Conservation (phyloP, 345 rosid genomes). For the Populus pruinosa region DNA sequence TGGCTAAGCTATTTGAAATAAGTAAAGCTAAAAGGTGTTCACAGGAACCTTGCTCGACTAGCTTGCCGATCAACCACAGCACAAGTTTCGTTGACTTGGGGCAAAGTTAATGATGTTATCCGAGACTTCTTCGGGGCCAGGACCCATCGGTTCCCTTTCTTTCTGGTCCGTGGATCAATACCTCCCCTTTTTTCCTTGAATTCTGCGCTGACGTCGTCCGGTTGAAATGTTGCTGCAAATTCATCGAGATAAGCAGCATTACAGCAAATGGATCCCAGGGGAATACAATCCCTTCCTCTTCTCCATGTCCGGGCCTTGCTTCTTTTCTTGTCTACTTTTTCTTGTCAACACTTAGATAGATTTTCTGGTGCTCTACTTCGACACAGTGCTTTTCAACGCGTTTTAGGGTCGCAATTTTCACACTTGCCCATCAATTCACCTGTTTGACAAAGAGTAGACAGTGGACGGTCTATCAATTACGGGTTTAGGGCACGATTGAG, state of each 20-base stretch:
- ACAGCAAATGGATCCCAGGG: background rate
- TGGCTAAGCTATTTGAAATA: background rate
- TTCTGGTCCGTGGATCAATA: background rate
- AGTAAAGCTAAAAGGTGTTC: background rate
- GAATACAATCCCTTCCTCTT: background rate
- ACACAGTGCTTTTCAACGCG: background rate
- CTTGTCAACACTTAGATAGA: background rate
- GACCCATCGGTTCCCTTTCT: background rate
- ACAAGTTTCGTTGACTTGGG: background rate
- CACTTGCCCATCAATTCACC: background rate
- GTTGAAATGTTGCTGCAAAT: background rate
- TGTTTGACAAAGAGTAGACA: background rate
- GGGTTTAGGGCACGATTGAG: background rate
- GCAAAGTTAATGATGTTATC: background rate
- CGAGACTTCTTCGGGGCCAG: background rate
- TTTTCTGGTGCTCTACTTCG: background rate
- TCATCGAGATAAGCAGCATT: background rate
- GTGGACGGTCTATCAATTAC: background rate
- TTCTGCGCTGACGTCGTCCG: too few species aligned
- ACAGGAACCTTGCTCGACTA: background rate
- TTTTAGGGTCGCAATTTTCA: background rate
- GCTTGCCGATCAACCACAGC: background rate
- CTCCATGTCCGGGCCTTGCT: background rate
- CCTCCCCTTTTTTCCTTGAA: background rate
- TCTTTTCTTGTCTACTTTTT: constrained; percentile 3